A percentile compares a stretch with the other conserved stretches of the same genome.
These are phyloP conservation scores for Oidiodendron maius DNA, from an alignment of 495 filamentous ascomycete species.

Conservation along the genomic window DNA sequence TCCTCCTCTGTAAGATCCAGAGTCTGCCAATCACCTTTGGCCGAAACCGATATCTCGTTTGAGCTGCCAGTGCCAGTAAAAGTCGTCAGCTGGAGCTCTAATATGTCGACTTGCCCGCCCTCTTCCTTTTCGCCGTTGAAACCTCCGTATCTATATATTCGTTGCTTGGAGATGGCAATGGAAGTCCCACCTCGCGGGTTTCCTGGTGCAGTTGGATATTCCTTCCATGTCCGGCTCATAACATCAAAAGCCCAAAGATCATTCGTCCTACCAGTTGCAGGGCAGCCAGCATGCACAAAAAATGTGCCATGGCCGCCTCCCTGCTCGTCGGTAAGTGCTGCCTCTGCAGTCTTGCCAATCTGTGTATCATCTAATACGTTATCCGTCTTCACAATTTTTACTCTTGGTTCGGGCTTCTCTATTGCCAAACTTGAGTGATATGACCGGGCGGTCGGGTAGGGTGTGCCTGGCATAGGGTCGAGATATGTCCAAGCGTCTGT, in stretches of 20 bases:
- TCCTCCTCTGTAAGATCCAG: slow-evolving; percentile 19
- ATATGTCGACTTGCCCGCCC: slow-evolving; percentile 58
- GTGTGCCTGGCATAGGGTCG: slow-evolving; percentile 36
- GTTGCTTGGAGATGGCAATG: slow-evolving; percentile 48
- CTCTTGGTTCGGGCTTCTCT: slow-evolving; percentile 35
- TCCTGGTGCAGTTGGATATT: slow-evolving; percentile 54
- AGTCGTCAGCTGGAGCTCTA: slow-evolving; percentile 40
- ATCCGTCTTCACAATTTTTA: slow-evolving; percentile 39
- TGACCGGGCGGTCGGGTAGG: slow-evolving; percentile 37
- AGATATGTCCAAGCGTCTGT: slow-evolving; percentile 50
- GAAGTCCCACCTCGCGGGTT: slow-evolving; percentile 56
- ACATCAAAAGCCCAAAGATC: slow-evolving; percentile 74
- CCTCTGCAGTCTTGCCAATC: slow-evolving; percentile 38
- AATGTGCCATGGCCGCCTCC: slow-evolving; percentile 46
- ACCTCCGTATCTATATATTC: slow-evolving; percentile 68
- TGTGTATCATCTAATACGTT: slow-evolving; percentile 36
- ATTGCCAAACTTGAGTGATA: slow-evolving; percentile 42
- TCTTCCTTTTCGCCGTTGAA: slow-evolving; percentile 61
- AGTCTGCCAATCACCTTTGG: slow-evolving; percentile 17
- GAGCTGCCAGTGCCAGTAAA: slow-evolving; percentile 18
- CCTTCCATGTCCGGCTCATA: slow-evolving; percentile 49
- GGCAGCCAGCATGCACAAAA: slow-evolving; percentile 68
- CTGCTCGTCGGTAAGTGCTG: slow-evolving; percentile 36
- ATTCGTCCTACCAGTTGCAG: slow-evolving; percentile 45
- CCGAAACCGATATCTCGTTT: slow-evolving; percentile 9